phyloP scores from a whole-genome alignment of 2,329 filamentous ascomycete genomes.

The Colletotrichum chrysophilum region DNA sequence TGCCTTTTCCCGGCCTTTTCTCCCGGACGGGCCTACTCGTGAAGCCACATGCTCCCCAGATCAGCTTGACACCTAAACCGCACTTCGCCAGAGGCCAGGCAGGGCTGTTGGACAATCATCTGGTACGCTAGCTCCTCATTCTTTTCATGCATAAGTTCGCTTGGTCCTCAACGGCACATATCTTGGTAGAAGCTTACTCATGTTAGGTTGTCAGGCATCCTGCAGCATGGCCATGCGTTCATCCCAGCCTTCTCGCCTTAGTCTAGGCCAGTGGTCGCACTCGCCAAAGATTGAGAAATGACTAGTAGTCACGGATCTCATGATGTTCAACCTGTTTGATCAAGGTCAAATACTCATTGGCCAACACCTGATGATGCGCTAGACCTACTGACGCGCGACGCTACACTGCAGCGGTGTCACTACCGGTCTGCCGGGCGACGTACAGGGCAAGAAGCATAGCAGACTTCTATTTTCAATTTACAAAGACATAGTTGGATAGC shows the following conservation, averaged over 20 bases:
- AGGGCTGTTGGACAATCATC: background rate
- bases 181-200: constrained; percentile 13
- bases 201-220: background rate
- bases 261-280: background rate
- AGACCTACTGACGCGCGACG: background rate
- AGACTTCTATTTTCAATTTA: background rate
- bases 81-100: background rate
- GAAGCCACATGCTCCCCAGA: constrained; percentile 18
- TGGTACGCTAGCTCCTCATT: constrained; percentile 7
- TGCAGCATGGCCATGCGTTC: background rate
- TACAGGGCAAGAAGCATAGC: background rate
- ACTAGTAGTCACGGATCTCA: background rate
- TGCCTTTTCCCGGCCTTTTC: constrained; percentile 29
- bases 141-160: background rate
- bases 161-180: background rate
- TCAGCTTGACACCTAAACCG: background rate
- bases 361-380: background rate
- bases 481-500: background rate
- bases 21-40: constrained; percentile 25
- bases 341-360: background rate
- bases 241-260: background rate
- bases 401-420: background rate
- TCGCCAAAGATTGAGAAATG: background rate
- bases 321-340: background rate
- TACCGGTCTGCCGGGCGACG: background rate